Conservation (phyloP, 2,329 filamentous ascomycete species). For the Penicillium sp. region DNA sequence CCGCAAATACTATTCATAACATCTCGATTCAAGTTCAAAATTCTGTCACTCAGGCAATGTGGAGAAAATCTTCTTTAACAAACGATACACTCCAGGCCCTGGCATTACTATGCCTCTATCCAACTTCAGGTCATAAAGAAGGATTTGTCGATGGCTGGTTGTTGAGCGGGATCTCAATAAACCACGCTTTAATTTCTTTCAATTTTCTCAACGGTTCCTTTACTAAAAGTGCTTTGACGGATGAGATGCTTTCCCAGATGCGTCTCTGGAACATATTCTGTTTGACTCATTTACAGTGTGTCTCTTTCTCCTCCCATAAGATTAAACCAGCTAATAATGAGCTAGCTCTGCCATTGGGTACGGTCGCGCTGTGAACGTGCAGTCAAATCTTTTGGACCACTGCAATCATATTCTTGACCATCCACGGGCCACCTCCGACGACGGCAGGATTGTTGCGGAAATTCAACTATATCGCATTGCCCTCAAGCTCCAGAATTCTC, state of each 20-base stretch:
- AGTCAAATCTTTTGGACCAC: conserved; percentile 34
- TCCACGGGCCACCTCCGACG: conserved; percentile 34
- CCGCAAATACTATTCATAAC: conserved; percentile 30
- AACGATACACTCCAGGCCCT: conserved; percentile 38
- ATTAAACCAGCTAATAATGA: conserved; percentile 10
- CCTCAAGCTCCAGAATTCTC: conserved; percentile 29
- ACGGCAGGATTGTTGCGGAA: conserved; percentile 36
- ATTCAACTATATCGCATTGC: conserved; percentile 39
- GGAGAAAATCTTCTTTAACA: conserved; percentile 35
- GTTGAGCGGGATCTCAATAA: conserved; percentile 41
- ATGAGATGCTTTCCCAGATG: conserved; percentile 36
- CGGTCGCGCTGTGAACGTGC: conserved; percentile 36
- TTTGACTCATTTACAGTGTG: conserved; percentile 39
- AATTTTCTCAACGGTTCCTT: conserved; percentile 21
- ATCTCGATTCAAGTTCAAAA: conserved; percentile 39
- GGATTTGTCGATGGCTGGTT: conserved; percentile 41
- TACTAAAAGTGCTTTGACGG: conserved; percentile 29
- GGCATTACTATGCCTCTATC: conserved; percentile 37
- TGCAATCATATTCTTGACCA: conserved; percentile 37
- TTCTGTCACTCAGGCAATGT: conserved; percentile 33
- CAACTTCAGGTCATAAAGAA: conserved; percentile 37
- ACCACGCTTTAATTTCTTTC: conserved; percentile 35
- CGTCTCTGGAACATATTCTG: conserved; percentile 41
- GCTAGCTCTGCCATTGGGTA: conserved; percentile 36
- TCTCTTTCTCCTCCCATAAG: background rate